Evolutionary conservation across 164 flowering plant species (phyloP), one percentile per base, ranked within the genome.

Genomic region (Amborella trichopoda): DNA sequence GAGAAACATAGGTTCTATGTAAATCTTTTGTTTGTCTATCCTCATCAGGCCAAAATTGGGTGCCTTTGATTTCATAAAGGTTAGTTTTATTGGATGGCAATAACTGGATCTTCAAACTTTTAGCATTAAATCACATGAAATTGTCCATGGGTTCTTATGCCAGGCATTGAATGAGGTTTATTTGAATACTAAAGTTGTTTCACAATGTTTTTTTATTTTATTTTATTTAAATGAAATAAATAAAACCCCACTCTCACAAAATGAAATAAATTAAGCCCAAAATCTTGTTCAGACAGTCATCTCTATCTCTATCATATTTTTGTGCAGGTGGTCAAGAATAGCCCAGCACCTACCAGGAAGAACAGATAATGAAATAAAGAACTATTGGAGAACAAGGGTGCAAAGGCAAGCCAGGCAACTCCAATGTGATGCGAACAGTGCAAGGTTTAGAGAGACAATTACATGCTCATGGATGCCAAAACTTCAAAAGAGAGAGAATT

Each of bases 341-440:
- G 96, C 96, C 8, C 77, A 74, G 41, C 71, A 78, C 40, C 57
- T 86, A 30, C 96, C 96, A 21, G 96, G 96, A 50, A 70, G 96
- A 60, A 86, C 96, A 11, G 96, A 86, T 25, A 86, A 86, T 42
- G 96, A 83, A 39, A 86, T 86, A 39, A 86, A 86, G 68, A 86
- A 86, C 53, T 86, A 80, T 46, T 86, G 96, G 96, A 68, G 96
- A 64, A 86, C 96, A 14, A 51, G 83, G 47, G 77, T 83, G 44
- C 87, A 80, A 26, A 86, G 78, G 55, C 87, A 83, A 54, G 93
- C 89, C 3, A 19, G 72, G 20, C 79, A 75, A 17, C 81, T 82
- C 2, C 78, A 80, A 28, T 55, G 73, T 12, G 83, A 80, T 20
- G 65, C 65, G 4, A 73, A 81, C 43, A 78, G 85, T 65, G 34